A percentile compares a stretch with the other conserved stretches of the same genome.
phyloP scores from a whole-genome alignment of 352 stramenopile genomes.

The Pythium pectinolyticum region DNA sequence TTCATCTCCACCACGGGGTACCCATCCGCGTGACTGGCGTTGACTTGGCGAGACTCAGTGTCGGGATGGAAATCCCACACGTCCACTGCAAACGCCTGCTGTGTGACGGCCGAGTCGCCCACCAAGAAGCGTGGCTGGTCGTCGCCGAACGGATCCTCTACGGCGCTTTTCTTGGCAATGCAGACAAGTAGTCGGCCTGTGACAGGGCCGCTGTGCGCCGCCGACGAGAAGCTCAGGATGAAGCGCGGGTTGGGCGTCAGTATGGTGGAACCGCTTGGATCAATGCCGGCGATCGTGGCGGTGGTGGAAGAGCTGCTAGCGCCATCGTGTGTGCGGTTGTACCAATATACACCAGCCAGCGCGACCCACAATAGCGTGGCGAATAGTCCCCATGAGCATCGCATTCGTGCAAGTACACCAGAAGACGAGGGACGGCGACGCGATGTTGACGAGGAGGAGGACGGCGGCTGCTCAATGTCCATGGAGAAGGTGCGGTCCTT shows the following conservation, averaged over 20 bases:
- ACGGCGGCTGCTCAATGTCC: slow-evolving; percentile 30
- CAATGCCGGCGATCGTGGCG: too few species aligned
- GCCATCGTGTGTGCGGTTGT: slow-evolving; percentile 11
- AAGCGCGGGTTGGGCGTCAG: slow-evolving; percentile 35
- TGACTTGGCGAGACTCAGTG: slow-evolving; percentile 41
- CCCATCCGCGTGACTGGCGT: slow-evolving; percentile 40
- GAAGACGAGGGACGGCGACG: neutral
- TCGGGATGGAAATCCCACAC: slow-evolving; percentile 49
- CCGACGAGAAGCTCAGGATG: slow-evolving; percentile 38
- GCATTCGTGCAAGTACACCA: slow-evolving; percentile 7
- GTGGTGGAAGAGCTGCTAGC: neutral
- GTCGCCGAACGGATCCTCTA: slow-evolving; percentile 44
- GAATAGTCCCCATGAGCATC: slow-evolving; percentile 29
- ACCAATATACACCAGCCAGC: slow-evolving; percentile 20
- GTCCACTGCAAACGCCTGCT: slow-evolving; percentile 65
- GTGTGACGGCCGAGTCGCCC: slow-evolving; percentile 43
- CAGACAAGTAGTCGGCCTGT: slow-evolving; percentile 62
- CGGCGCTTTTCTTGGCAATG: slow-evolving; percentile 46
- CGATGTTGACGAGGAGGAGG: neutral
- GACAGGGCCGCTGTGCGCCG: slow-evolving; percentile 34
- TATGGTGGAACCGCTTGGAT: too few species aligned
- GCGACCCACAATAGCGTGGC: slow-evolving; percentile 21
- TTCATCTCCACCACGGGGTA: slow-evolving; percentile 48
- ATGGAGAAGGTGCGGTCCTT: slow-evolving; percentile 30
- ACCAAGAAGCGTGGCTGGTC: slow-evolving; percentile 62